Base-by-base conservation (phyloP, 768 basidiomycete species). In the Thelephora ganbajun region DNA sequence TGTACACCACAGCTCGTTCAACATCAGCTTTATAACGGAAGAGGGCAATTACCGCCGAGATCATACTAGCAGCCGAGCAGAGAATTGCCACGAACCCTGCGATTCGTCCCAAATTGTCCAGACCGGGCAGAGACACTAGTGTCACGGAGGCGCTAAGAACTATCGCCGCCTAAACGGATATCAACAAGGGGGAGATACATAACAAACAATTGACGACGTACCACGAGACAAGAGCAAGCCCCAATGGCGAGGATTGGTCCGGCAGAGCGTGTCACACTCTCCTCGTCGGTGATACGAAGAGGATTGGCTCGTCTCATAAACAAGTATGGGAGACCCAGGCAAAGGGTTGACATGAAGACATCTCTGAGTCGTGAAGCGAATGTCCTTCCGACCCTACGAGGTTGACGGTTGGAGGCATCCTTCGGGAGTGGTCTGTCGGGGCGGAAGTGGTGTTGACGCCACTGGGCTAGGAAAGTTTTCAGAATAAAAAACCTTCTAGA, bases 61-160 rank as follows among this genome's bases (percentile, higher is more conserved):
- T 67, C 71, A 89, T 79, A 53, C 81, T 78, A 51, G 77, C 71
- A 0, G 77, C 71, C 6, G 86, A 79, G 58, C 80, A 79, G 50
- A 81, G 63, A 45, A 83, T 74, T 30, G 83, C 77, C 12, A 84
- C 66, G 54, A 89, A 70, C 30, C 77, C 79, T 19, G 78, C 73
- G 43, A 79, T 67, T 48, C 84, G 73, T 48, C 80, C 65, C 51
- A 80, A 52, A 50, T 67, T 72, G 60, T 81, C 79, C 61, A 90
- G 54, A 35, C 79, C 82, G 55, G 87, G 85, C 46, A 90, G 71
- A 45, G 83, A 76, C 59, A 90, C 72, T 64, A 88, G 79, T 22
- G 84, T 87, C 48, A 87, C 81, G 35, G 85, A 83, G 30, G 84
- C 80, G 54, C 87, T 87, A 49, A 89, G 66, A 19, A 88, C 71